Evolutionary conservation across 1,284 basidiomycete species (phyloP), one percentile per base, ranked within the genome.

Genomic region (Rhodotorula sp.): DNA sequence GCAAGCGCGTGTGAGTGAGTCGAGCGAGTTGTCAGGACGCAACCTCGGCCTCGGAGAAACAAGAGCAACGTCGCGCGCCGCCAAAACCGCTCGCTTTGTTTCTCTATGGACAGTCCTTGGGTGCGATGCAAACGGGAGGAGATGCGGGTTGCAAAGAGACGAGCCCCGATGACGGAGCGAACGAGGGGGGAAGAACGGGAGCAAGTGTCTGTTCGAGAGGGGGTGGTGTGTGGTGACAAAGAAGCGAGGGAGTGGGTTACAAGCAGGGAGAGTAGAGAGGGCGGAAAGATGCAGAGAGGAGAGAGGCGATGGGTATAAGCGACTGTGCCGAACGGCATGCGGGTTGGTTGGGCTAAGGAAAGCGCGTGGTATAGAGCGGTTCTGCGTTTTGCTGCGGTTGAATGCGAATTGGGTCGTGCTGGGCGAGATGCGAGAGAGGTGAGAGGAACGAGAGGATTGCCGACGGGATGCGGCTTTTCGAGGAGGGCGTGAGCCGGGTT

Each of bases 301-400:
- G n/a, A 39, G 34, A 8, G 36, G 34, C 48, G n/a, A 49, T n/a
- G 22, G 22, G 48, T 27, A 54, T 22, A 34, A 54, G 52, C 52
- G 52, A 32, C 19, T 32, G 29, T 22, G 52, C 52, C 52, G 52
- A 54, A 22, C 30, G 29, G 27, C 29, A 19, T 32, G 30, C 29
- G 13, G 30, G 19, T 32, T n/a, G 19, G 3, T 24, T 32, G 52
- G 29, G 19, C 52, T 8, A 5, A 32, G 27, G 19, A 20, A 7
- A 54, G 30, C n/a, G 52, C 30, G 39, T 44, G 39, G 39, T 44
- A 44, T 44, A 44, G 19, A 17, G 39, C 13, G 11, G 3, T 44
- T 15, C 39, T 44, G 39, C 39, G 39, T 44, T 44, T 44, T 44
- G 55, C 34, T 39, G 55, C 56, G 32, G 60, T 61, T 53, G 60